Evolutionary conservation across 2,329 filamentous ascomycete genomes (phyloP).

Genomic region (Phyllosticta citrichinensis): DNA sequence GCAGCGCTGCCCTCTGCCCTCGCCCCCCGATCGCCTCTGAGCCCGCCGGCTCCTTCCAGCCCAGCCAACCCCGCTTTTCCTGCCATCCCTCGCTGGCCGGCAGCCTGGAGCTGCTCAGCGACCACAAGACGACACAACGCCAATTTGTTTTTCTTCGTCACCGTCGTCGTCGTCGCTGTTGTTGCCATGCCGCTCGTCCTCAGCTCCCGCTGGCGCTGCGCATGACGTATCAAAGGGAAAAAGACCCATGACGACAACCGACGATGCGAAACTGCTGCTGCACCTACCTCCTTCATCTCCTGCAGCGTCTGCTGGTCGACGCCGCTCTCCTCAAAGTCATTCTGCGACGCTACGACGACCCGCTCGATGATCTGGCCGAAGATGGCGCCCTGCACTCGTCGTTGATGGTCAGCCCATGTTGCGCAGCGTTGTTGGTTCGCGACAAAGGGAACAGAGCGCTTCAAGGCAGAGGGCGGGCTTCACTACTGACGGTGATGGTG

Average conservation of each 20-base stretch:
- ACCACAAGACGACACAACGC: not conserved
- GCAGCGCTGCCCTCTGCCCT: conserved; percentile 9
- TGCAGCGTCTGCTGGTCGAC: conserved; percentile 79
- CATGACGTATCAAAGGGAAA: not conserved
- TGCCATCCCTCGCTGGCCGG: conserved; percentile 10
- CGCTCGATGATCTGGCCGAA: conserved; percentile 88
- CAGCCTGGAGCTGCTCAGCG: conserved; percentile 6
- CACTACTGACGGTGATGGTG: conserved; percentile 10
- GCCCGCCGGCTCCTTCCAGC: conserved; percentile 9
- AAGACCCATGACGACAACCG: not conserved
- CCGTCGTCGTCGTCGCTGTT: not conserved
- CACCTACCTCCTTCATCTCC: conserved; percentile 75
- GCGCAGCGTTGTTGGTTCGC: not conserved
- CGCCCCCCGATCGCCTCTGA: conserved; percentile 9
- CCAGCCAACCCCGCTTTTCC: conserved; percentile 12
- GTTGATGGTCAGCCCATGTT: conserved; percentile 5
- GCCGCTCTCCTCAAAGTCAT: conserved; percentile 95
- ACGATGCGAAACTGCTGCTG: conserved; percentile 3
- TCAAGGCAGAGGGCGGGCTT: not conserved
- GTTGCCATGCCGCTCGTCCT: not conserved
- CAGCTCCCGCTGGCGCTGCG: not conserved
- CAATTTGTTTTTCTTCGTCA: not conserved
- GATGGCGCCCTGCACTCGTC: conserved; percentile 52
- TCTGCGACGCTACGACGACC: conserved; percentile 53
- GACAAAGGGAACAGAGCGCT: not conserved